Base-by-base conservation (phyloP, 805 yeast genomes). In the Candida loeiensis region DNA sequence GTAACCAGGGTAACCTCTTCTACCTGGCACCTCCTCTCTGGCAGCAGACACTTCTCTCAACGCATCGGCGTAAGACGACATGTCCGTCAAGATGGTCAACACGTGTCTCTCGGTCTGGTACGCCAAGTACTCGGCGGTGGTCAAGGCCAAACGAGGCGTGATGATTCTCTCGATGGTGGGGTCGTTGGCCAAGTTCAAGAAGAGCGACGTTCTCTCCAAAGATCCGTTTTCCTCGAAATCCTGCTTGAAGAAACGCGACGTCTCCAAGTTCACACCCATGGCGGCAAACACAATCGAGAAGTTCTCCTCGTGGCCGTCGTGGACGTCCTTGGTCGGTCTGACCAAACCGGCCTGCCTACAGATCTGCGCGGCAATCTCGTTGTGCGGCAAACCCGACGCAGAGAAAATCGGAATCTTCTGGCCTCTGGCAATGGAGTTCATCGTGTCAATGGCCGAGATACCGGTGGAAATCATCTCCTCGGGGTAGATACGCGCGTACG, bases 1-100 rank as follows among this genome's bases (percentile, higher is more conserved):
- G 69, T 93, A 93, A 85, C 99, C 99, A 50, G 99, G 99, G 70
- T 93, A 93, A 77, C 99, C 99, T 82, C 99, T 89, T 80, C 99
- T 89, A 77, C 99, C 99, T 63, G 99, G 99, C 34, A 93, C 99
- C 73, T 95, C 99, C 72, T 93, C 99, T 77, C 99, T 89, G 36
- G 99, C 99, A 46, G 99, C 99, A 48, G 97, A 89, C 37, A 93
- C 99, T 74, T 93, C 99, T 82, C 99, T 90, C 62, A 93, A 75
- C 29, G 99, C 99, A 66, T 93, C 99, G 29, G 99, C 99, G 64
- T 93, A 93, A n/a, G 99, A 93, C 19, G 97, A 88, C 99, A 93
- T 93, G 73, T 93, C 99, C 37, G 99, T 95, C 63, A 93, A 79
- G 59, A 93, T 91, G 39, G 98, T 93, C 71, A 93, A 80, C 39